Evolutionary conservation across 1,139 yeast species (phyloP), one percentile per base, ranked within the genome.

Genomic region (Geotrichum histeridarum): DNA sequence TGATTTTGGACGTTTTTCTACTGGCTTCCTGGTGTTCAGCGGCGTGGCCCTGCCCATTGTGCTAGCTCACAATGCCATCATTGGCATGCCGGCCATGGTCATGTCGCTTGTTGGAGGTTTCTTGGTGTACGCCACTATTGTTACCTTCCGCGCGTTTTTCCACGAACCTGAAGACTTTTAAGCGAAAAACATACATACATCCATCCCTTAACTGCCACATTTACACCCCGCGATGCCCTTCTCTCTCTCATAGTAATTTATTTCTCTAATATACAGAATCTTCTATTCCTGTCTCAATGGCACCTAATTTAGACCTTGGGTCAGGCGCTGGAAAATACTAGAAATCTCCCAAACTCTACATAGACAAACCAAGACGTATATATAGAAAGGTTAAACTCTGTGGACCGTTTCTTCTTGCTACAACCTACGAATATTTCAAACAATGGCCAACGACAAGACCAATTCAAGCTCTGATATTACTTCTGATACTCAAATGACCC

Each of bases 31-130:
- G 56, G 74, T 86, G 36, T 73, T 81, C 4, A 76, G 86, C 3
- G 95, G 89, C 2, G 64, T 85, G n/a, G 81, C 79, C 15, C 72
- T 86, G 57, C 91, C 95, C 0, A 62, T 86, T 0, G 71, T 84
- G 42, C 74, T 86, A 50, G 81, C 81, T 57, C 94, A 87, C 66
- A 78, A 85, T 38, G 77, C 76, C 57, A 73, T 83, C 18, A 76
- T 88, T 60, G 77, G 82, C 36, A 66, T 70, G 35, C 73, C 81
- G 0, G 90, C 94, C 7, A 76, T 77, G 72, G 63, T 77, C 38
- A 77, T 87, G 73, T 82, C 90, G 3, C 74, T 85, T 5, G 60
- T 75, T 6, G 96, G 95, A 0, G 95, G 95, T 1, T 61, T 73
- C 1, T 73, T 86, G 56, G 85, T 88, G 48, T 85, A 83, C 68